Evolutionary conservation across 768 basidiomycete species (phyloP), one percentile per base, ranked within the genome.

Genomic region (Suillus lakei): DNA sequence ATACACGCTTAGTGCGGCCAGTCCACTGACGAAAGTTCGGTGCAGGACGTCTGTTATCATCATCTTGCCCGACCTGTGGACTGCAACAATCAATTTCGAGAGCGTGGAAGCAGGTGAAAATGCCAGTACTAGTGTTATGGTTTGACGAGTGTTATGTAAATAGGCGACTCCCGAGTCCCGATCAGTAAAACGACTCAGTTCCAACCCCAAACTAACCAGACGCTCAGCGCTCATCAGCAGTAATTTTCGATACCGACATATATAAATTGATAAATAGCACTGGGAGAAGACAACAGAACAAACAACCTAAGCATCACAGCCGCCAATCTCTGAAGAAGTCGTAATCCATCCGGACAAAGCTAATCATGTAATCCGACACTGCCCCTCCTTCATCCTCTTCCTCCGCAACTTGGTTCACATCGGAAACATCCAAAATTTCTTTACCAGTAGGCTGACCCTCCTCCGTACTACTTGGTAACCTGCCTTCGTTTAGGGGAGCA

Each of bases 361-460:
- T 73, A 36, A 98, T 80, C 94, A 98, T 96, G 72, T 93, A 96
- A 64, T 96, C 94, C 46, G 90, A 88, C 21, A 91, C 82, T 10
- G 88, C 89, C 18, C 93, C 93, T 2, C 91, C 90, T 43, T 91
- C 88, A 15, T 81, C 82, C 59, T 74, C 78, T 38, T 72, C 78
- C 5, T 78, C 77, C 2, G 68, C 81, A 28, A 81, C 84, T 9
- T 71, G 81, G 12, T 70, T 79, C 9, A 66, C 76, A 50, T 70
- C 79, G 21, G 69, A 73, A 12, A 64, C 72, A 41, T 69, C 71
- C 5, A 69, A 69, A 15, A 75, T 78, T 3, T 68, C 71, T 36
- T 70, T 76, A 53, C 68, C 78, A 50, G 77, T 76, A 7, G 62
- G 44, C 38, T 30, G 58, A 50, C 68, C 61, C 39, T 77, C 67